Conservation (phyloP, 495 filamentous ascomycete species). For the Trypethelium eluteriae region DNA sequence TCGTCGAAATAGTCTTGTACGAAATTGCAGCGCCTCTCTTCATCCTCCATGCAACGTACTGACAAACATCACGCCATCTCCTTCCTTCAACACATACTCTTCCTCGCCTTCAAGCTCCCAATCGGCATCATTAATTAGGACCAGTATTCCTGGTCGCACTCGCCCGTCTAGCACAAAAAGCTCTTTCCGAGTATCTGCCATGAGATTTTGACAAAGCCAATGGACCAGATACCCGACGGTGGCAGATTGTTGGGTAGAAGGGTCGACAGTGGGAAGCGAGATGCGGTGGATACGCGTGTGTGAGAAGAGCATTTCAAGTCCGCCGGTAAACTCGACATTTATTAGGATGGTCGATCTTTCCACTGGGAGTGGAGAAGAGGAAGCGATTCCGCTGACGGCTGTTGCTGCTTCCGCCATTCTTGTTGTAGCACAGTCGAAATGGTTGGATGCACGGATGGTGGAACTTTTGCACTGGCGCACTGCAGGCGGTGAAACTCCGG, state of each 20-base stretch:
- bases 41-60: conserved; percentile 90
- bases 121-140: conserved; percentile 94
- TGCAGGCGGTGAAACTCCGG: too few species aligned
- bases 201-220: conserved; percentile 72
- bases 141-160: conserved; percentile 95
- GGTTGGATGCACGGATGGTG: too few species aligned
- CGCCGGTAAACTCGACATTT: conserved; percentile 53
- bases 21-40: not conserved
- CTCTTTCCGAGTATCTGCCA: conserved; percentile 80
- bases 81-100: conserved; percentile 67
- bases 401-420: conserved; percentile 6
- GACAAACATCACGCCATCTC: conserved; percentile 90
- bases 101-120: conserved; percentile 98
- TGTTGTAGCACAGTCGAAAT: too few species aligned
- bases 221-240: conserved; percentile 71
- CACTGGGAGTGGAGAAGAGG: not conserved
- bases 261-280: conserved; percentile 55
- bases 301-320: conserved; percentile 89
- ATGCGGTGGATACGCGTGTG: conserved; percentile 67
- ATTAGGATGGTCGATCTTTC: not conserved
- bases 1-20: not conserved
- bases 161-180: conserved; percentile 81
- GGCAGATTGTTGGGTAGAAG: conserved; percentile 47
- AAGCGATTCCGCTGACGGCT: not conserved
- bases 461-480: too few species aligned